Evolutionary conservation across 169 alveolate species (phyloP).

Genomic region (Plasmodium gallinaceum): DNA sequence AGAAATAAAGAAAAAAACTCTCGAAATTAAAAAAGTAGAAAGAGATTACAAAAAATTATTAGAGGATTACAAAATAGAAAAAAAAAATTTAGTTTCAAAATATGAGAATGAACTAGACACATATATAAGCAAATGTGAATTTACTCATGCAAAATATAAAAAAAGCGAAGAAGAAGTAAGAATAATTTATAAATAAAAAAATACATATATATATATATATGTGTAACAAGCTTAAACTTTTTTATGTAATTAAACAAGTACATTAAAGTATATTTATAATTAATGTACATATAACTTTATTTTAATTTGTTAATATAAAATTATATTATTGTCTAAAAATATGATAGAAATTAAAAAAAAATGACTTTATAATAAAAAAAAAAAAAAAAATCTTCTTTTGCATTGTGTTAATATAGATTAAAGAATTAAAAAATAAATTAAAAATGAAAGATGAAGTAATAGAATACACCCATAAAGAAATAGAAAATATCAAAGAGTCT

Average conservation of each 20-base stretch:
- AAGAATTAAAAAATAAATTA: constrained; percentile 56
- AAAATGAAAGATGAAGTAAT: constrained; percentile 61
- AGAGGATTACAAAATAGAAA: constrained; percentile 72
- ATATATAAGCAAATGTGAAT: constrained; percentile 63
- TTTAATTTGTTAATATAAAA: too few species aligned
- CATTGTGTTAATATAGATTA: constrained; percentile 15
- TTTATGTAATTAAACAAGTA: too few species aligned
- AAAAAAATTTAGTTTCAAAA: constrained; percentile 50
- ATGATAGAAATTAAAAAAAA: too few species aligned
- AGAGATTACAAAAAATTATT: constrained; percentile 62
- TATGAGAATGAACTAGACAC: constrained; percentile 68
- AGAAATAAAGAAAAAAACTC: constrained; percentile 43
- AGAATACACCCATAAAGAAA: constrained; percentile 68
- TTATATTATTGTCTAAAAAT: too few species aligned
- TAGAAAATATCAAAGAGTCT: constrained; percentile 68
- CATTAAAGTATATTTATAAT: too few species aligned
- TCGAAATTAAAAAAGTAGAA: constrained; percentile 53
- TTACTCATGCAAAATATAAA: constrained; percentile 52
- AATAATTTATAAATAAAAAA: not conserved
- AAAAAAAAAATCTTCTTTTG: not conserved
- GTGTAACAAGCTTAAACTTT: not conserved
- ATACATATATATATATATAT: not conserved
- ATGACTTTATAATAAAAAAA: not conserved
- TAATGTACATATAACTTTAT: too few species aligned
- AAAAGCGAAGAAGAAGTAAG: constrained; percentile 70